A percentile compares a stretch with the other conserved stretches of the same genome.
phyloP scores from a whole-genome alignment of 495 filamentous ascomycete species.

The Zalerion maritima region DNA sequence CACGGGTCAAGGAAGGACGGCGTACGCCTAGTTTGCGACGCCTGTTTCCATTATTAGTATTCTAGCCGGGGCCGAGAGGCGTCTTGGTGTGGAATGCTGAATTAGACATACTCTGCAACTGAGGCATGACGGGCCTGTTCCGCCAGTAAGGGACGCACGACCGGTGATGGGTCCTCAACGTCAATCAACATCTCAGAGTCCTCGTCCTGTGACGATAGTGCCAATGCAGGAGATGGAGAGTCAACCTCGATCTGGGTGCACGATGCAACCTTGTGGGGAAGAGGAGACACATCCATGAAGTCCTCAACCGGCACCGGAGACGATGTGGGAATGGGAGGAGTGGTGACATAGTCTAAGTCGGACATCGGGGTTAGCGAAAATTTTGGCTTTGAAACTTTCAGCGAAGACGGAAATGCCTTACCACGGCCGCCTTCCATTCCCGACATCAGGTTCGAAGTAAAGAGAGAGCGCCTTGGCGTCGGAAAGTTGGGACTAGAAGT shows the following conservation, averaged over 20 bases:
- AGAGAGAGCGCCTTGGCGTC: slow-evolving; percentile 85
- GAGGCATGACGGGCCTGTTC: too few relatives aligned
- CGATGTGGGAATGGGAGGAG: slow-evolving; percentile 69
- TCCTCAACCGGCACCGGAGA: slow-evolving; percentile 67
- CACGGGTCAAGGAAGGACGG: slow-evolving; percentile 44
- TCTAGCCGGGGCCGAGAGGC: slow-evolving; percentile 6
- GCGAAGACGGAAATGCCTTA: slow-evolving; percentile 30
- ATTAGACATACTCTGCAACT: slow-evolving; percentile 35
- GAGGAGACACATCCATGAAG: slow-evolving; percentile 84
- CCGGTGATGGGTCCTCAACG: slow-evolving; percentile 28
- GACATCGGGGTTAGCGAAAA: too few relatives aligned
- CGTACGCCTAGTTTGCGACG: slow-evolving; percentile 44
- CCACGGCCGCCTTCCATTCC: slow-evolving; percentile 53
- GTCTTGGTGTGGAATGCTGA: slow-evolving; percentile 5
- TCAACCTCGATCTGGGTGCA: slow-evolving; percentile 43
- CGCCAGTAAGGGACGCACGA: slow-evolving; percentile 37
- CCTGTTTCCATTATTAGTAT: slow-evolving; percentile 15
- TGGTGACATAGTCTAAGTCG: slow-evolving; percentile 70
- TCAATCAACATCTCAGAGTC: slow-evolving; percentile 33
- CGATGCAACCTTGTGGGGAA: slow-evolving; percentile 77
- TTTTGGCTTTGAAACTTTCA: slow-evolving; percentile 13
- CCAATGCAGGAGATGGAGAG: slow-evolving; percentile 56
- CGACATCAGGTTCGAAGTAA: slow-evolving; percentile 63
- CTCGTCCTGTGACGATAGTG: slow-evolving; percentile 19
- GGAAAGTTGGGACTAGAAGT: slow-evolving; percentile 66